Base-by-base conservation (phyloP, 257 asterid genomes). In the Echites panduratus region DNA sequence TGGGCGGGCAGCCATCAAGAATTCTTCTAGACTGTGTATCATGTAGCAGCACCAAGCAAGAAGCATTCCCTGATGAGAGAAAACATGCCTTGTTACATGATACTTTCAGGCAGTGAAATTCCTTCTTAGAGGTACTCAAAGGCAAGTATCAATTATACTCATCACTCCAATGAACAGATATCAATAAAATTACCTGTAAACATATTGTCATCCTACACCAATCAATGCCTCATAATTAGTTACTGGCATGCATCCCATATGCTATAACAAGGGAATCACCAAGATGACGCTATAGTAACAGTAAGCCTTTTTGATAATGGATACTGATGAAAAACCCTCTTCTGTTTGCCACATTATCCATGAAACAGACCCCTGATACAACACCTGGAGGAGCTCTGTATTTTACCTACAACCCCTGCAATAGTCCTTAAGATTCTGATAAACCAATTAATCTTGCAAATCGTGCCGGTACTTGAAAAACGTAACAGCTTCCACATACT, bases 371-470 rank as follows among this genome's bases (percentile, higher is more conserved):
- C 57, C 35, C 9, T 26, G 45, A 72, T 41, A 1, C 2, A 38
- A 9, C 20, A 32, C 38, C 68, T 63, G n/a, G 38, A 32, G 13
- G 27, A 32, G 9, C 61, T 17, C 32, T 2, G 10, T 2, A 44
- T 45, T 19, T 71, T 41, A 44, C 48, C 8, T 20, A 54, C 8
- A 44, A 59, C 9, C 59, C 70, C 52, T 4, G 57, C 27, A 14
- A 41, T 26, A 29, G 68, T 57, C 54, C 29, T 58, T 44, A 58
- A 27, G n/a, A 70, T 70, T 43, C 11, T 70, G 66, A 70, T 56
- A 54, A 22, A 52, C 44, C 58, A 67, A 32, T 45, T 32, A 47
- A 75, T 44, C 63, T 12, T 35, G 29, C 38, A 66, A 75, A 17
- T 47, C 38, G 3, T 44, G 24, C 27, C 19, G 45, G 58, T 65